These are phyloP conservation scores for Starmerella etchellsii DNA, from an alignment of 805 yeast species.

Conservation along the genomic window DNA sequence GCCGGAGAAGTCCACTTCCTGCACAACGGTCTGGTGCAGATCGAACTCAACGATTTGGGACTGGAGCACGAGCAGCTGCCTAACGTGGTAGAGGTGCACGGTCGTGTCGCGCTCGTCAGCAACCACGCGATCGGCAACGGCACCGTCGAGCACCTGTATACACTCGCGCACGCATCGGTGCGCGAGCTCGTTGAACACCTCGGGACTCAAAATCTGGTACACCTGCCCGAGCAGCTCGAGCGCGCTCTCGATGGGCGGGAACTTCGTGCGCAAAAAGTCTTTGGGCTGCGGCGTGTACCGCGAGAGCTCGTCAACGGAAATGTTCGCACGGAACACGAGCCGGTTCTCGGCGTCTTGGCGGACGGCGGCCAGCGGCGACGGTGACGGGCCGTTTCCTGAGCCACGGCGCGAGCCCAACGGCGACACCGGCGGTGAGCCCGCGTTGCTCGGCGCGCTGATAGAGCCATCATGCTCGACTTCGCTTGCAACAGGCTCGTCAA, in stretches of 20 bases:
- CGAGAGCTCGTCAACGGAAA: constrained; percentile 50
- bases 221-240: constrained; percentile 60
- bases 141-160: constrained; percentile 36
- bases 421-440: too few species aligned
- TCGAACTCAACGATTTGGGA: constrained; percentile 65
- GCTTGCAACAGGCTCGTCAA: too few species aligned
- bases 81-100: constrained; percentile 53
- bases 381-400: too few species aligned
- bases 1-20: constrained; percentile 73
- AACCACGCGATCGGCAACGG: constrained; percentile 8
- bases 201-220: constrained; percentile 62
- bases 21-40: constrained; percentile 56
- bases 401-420: too few species aligned
- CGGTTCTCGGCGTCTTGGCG: constrained; percentile 49
- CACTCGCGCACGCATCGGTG: constrained; percentile 75
- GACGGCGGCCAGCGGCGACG: constrained; percentile 6
- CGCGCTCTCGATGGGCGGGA: constrained; percentile 29
- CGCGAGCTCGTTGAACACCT: constrained; percentile 76
- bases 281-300: constrained; percentile 50
- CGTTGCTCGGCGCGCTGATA: too few species aligned
- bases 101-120: constrained; percentile 30
- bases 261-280: constrained; percentile 35
- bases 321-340: constrained; percentile 65
- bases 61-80: constrained; percentile 57
- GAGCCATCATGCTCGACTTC: too few species aligned